phyloP scores from a whole-genome alignment of 2,329 filamentous ascomycete genomes.

The Monosporascus sp. region DNA sequence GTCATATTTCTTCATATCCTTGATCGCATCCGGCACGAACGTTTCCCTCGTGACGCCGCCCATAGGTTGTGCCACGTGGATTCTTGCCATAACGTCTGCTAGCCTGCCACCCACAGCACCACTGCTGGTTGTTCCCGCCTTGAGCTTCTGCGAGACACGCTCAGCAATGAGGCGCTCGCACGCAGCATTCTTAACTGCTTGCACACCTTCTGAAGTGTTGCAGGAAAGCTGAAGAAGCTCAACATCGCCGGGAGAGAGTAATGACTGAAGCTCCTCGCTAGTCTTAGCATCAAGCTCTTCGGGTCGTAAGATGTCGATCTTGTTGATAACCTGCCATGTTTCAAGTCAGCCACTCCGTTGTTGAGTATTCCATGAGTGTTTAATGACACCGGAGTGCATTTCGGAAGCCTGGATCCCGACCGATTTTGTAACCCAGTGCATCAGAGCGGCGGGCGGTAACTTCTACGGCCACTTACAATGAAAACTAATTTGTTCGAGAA shows the following conservation, averaged over 20 bases:
- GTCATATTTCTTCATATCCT: constrained; percentile 81
- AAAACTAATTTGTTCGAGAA: constrained; percentile 98
- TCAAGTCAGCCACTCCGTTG: neutral
- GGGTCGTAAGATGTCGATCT: constrained; percentile 86
- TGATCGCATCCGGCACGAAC: constrained; percentile 82
- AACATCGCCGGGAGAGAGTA: constrained; percentile 83
- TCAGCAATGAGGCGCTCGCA: constrained; percentile 92
- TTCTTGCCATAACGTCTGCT: constrained; percentile 85
- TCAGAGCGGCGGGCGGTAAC: no score
- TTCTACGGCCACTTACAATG: constrained; percentile 42
- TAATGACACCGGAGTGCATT: no score
- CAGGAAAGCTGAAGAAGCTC: constrained; percentile 92
- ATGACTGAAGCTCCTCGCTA: constrained; percentile 69
- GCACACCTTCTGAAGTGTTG: constrained; percentile 90
- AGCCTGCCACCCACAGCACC: constrained; percentile 76
- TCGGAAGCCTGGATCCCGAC: no score
- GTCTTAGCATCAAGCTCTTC: constrained; percentile 80
- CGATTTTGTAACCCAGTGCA: no score
- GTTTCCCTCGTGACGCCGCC: constrained; percentile 73
- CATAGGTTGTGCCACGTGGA: constrained; percentile 94
- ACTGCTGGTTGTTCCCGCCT: constrained; percentile 75
- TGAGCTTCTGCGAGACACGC: constrained; percentile 91
- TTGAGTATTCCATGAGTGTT: no score
- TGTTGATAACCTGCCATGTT: constrained; percentile 67
- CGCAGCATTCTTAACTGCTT: constrained; percentile 89